phyloP scores from a whole-genome alignment of 2,329 filamentous ascomycete species.

The Colletotrichum tabaci region DNA sequence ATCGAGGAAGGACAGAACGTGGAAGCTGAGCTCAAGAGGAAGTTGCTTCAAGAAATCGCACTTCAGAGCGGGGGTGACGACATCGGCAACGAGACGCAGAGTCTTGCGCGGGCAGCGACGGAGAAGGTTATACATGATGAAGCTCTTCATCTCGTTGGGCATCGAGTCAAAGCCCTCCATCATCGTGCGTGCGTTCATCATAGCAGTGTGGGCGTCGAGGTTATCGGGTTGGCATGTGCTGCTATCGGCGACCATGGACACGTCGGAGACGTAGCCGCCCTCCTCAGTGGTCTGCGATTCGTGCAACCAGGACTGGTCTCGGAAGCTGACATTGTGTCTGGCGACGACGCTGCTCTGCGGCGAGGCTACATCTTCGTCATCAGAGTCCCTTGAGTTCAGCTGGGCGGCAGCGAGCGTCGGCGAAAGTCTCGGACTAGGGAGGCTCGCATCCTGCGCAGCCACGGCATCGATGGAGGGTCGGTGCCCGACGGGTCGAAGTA shows the following conservation, averaged over 20 bases:
- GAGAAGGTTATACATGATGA: slow-evolving; percentile 96
- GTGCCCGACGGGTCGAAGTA: slow-evolving; percentile 62
- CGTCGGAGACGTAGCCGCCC: slow-evolving; percentile 49
- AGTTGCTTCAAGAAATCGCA: slow-evolving; percentile 91
- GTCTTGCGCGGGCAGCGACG: slow-evolving; percentile 90
- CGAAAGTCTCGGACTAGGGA: slow-evolving; percentile 95
- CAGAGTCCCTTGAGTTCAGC: slow-evolving; percentile 57
- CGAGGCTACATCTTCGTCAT: slow-evolving; percentile 60
- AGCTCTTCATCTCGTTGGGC: slow-evolving; percentile 91
- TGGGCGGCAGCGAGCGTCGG: slow-evolving; percentile 85
- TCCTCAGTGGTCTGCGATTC: slow-evolving; percentile 60
- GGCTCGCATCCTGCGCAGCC: slow-evolving; percentile 87
- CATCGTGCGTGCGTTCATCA: slow-evolving; percentile 88
- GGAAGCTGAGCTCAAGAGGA: slow-evolving; percentile 87
- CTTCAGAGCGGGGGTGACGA: slow-evolving; percentile 94
- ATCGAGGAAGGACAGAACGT: slow-evolving; percentile 90
- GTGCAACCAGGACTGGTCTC: slow-evolving; percentile 52
- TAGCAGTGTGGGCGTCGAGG: slow-evolving; percentile 55
- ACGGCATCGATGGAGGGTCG: slow-evolving; percentile 76
- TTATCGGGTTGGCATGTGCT: slow-evolving; percentile 48
- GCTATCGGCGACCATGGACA: slow-evolving; percentile 35
- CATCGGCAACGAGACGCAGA: slow-evolving; percentile 88
- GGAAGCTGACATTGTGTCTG: slow-evolving; percentile 35
- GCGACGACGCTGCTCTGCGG: slow-evolving; percentile 32
- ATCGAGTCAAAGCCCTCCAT: slow-evolving; percentile 92